Evolutionary conservation across 2,329 filamentous ascomycete genomes (phyloP).

Genomic region (Colletotrichum truncatum): DNA sequence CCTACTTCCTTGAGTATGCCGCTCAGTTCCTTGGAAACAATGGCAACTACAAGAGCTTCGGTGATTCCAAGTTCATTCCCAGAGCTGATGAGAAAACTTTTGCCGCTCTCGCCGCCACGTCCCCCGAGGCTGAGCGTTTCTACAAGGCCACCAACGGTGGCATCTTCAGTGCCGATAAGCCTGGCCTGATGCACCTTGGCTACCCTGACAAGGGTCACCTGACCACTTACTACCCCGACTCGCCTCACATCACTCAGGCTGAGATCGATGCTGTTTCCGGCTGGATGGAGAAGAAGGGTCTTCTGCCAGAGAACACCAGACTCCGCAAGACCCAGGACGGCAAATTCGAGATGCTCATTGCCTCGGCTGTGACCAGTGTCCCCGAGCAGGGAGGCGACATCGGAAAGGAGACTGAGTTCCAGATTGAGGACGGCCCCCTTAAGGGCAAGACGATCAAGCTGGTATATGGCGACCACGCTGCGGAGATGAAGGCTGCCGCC

Average conservation of each 20-base stretch:
- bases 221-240: conserved; percentile 85
- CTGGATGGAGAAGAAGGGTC: conserved; percentile 76
- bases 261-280: conserved; percentile 79
- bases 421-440: conserved; percentile 65
- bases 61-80: conserved; percentile 85
- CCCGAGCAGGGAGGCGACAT: conserved; percentile 73
- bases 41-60: conserved; percentile 89
- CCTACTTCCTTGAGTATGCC: conserved; percentile 79
- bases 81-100: conserved; percentile 72
- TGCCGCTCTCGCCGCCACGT: conserved; percentile 69
- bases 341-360: conserved; percentile 78
- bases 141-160: conserved; percentile 75
- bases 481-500: conserved; percentile 76
- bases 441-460: conserved; percentile 75
- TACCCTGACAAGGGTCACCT: conserved; percentile 79
- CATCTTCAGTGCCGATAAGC: conserved; percentile 74
- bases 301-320: conserved; percentile 81
- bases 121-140: conserved; percentile 67
- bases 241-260: conserved; percentile 75
- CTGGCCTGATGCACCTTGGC: conserved; percentile 77
- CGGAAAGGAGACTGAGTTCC: conserved; percentile 70
- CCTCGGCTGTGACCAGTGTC: conserved; percentile 70
- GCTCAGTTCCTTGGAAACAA: conserved; percentile 82
- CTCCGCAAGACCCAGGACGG: conserved; percentile 72
- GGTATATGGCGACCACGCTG: conserved; percentile 77